Conservation (phyloP, 2,329 filamentous ascomycete species). For the Neospermospora avenae region DNA sequence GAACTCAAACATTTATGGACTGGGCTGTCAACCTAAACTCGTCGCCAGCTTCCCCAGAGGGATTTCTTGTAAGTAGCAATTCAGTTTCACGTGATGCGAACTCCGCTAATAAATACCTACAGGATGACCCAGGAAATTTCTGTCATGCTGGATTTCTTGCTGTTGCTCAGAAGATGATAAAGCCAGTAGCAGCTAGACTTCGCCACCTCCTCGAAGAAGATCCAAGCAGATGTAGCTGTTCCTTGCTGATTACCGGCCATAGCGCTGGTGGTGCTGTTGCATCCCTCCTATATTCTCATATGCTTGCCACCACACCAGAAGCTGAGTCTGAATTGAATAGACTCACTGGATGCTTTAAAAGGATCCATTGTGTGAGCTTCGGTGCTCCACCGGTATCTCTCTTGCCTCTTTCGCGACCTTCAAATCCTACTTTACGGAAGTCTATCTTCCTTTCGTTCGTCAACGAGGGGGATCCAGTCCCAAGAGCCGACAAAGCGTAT, state of each 20-base stretch:
- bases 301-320: constrained; percentile 57
- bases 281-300: constrained; percentile 75
- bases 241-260: constrained; percentile 80
- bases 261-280: constrained; percentile 84
- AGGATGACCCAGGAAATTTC: constrained; percentile 70
- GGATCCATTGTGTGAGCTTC: constrained; percentile 82
- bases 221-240: constrained; percentile 61
- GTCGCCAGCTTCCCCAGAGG: constrained; percentile 59
- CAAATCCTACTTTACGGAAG: constrained; percentile 49
- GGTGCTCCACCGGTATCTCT: constrained; percentile 77
- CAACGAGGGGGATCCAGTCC: constrained; percentile 83
- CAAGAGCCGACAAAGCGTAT: constrained; percentile 73
- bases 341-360: constrained; percentile 68
- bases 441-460: constrained; percentile 76
- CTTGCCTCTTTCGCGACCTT: constrained; percentile 62
- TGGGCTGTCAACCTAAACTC: constrained; percentile 81
- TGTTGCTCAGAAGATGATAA: constrained; percentile 72
- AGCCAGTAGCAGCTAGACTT: constrained; percentile 67
- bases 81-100: neutral
- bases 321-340: constrained; percentile 65
- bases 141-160: constrained; percentile 80
- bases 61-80: constrained; percentile 55
- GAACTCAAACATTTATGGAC: constrained; percentile 76
- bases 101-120: constrained; percentile 26
- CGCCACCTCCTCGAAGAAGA: constrained; percentile 69